Evolutionary conservation across 257 asterid genomes (phyloP).

Genomic region (Perilla frutescens): DNA sequence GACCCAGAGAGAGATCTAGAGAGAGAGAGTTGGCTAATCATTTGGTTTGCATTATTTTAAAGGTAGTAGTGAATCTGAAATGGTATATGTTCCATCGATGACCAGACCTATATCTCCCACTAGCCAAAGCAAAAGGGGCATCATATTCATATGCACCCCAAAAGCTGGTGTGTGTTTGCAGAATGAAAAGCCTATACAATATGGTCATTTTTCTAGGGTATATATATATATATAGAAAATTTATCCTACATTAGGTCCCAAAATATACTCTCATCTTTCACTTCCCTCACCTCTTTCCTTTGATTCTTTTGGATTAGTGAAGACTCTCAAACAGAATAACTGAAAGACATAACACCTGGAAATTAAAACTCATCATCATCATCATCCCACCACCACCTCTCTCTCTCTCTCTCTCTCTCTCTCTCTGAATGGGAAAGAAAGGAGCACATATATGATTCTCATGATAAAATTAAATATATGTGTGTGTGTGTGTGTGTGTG

Average conservation of each 20-base stretch:
- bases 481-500: not conserved
- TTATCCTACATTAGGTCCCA: slow-evolving; percentile 36
- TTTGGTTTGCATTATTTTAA: slow-evolving; percentile 42
- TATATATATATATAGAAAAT: not conserved
- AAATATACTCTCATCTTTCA: slow-evolving; percentile 33
- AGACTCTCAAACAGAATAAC: slow-evolving; percentile 38
- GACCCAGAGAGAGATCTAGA: not conserved
- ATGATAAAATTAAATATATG: slow-evolving; percentile 17
- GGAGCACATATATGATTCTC: slow-evolving; percentile 33
- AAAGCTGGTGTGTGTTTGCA: slow-evolving; percentile 63
- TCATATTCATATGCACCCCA: slow-evolving; percentile 64
- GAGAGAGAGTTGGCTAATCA: slow-evolving; percentile 45
- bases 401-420: slow-evolving; percentile 1
- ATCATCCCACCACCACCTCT: not conserved
- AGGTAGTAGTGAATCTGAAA: slow-evolving; percentile 38
- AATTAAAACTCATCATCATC: slow-evolving; percentile 24
- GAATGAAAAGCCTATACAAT: slow-evolving; percentile 51
- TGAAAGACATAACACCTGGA: slow-evolving; percentile 48
- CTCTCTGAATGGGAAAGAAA: slow-evolving; percentile 27
- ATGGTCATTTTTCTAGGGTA: slow-evolving; percentile 27
- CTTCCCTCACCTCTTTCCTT: slow-evolving; percentile 26
- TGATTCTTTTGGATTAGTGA: slow-evolving; percentile 44
- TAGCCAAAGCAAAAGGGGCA: slow-evolving; percentile 65
- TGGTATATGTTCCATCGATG: slow-evolving; percentile 62
- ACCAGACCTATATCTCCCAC: slow-evolving; percentile 60